A percentile compares a stretch with the other conserved stretches of the same genome.
phyloP scores from a whole-genome alignment of 805 yeast genomes.

The Ogataea methylovora region DNA sequence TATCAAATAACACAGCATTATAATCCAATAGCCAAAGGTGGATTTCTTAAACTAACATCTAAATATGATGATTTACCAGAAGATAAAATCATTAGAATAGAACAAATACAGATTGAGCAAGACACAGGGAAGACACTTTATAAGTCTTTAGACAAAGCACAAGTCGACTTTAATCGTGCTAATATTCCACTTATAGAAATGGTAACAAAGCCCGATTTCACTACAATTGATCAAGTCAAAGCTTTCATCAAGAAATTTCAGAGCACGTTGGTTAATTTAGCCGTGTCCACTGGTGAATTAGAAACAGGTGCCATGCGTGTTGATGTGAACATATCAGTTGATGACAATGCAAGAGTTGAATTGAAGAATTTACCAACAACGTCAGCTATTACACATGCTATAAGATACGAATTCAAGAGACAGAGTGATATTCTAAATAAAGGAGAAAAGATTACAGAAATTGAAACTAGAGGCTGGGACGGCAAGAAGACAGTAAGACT shows the following conservation, averaged over 20 bases:
- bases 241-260: constrained; percentile 80
- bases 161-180: constrained; percentile 76
- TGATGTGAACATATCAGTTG: constrained; percentile 86
- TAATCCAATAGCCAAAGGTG: constrained; percentile 69
- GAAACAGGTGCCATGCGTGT: constrained; percentile 95
- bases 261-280: constrained; percentile 55
- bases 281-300: constrained; percentile 80
- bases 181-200: constrained; percentile 84
- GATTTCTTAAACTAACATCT: constrained; percentile 40
- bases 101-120: constrained; percentile 88
- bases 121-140: constrained; percentile 84
- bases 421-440: constrained; percentile 47
- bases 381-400: constrained; percentile 70
- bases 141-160: constrained; percentile 29
- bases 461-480: constrained; percentile 90
- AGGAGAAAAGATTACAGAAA: constrained; percentile 12
- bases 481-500: constrained; percentile 61
- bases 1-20: constrained; percentile 92
- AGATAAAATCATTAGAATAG: constrained; percentile 48
- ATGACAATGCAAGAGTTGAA: constrained; percentile 69
- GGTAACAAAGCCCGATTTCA: constrained; percentile 86
- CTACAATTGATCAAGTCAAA: constrained; percentile 55
- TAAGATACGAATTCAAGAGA: constrained; percentile 63
- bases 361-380: constrained; percentile 84
- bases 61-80: constrained; percentile 44